These are phyloP conservation scores for Metarhizium brunneum DNA, from an alignment of 2,329 filamentous ascomycete species.

Conservation along the genomic window DNA sequence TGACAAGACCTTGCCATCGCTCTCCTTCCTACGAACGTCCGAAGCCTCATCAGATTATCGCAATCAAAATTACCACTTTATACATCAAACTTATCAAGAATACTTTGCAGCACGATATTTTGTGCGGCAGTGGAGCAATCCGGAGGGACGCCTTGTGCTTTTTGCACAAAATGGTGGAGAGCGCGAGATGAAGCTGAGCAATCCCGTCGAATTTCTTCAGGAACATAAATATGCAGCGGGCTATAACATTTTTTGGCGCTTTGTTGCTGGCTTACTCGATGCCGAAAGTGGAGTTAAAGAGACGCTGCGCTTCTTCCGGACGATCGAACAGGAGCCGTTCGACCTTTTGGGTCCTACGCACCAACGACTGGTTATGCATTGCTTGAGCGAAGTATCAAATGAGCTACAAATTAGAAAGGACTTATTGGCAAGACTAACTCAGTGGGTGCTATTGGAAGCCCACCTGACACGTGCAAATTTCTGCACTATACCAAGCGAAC, in stretches of 20 bases:
- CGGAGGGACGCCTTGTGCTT: no score
- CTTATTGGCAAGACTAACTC: not conserved
- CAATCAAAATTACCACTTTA: no score
- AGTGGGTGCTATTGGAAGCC: not conserved
- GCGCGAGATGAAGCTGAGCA: no score
- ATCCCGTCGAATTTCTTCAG: no score
- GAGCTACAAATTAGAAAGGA: not conserved
- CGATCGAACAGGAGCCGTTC: not conserved
- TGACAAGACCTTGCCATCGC: no score
- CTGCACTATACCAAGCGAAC: not conserved
- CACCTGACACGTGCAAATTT: not conserved
- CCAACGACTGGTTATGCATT: slow-evolving; percentile 2
- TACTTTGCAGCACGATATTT: no score
- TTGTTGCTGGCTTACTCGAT: slow-evolving; percentile 26
- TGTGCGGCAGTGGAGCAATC: no score
- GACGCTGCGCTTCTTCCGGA: not conserved
- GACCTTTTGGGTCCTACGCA: slow-evolving; percentile 1
- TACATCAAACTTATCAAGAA: no score
- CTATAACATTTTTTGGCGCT: slow-evolving; percentile 33
- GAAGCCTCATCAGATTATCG: no score
- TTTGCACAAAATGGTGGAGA: no score
- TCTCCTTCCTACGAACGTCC: no score
- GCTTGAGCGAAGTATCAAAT: not conserved
- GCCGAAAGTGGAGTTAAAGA: not conserved
- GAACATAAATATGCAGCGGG: no score